A percentile compares a stretch with the other conserved stretches of the same genome.
phyloP scores from a whole-genome alignment of 768 basidiomycete genomes.

The Tylopilus rubrobrunneus region DNA sequence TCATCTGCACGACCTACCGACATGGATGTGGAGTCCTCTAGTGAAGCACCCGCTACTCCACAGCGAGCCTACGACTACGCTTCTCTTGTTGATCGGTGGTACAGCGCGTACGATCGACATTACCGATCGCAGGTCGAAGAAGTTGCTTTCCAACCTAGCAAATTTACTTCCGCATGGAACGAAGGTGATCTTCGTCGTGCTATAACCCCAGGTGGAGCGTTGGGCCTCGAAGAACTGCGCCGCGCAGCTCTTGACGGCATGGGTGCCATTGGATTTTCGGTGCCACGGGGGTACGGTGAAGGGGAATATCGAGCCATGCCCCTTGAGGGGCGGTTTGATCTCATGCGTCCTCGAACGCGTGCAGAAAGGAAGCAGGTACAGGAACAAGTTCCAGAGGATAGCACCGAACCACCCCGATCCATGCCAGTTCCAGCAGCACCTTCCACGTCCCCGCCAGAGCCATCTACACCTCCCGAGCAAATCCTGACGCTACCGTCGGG shows the following conservation, averaged over 20 bases:
- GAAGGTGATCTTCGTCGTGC: conserved; percentile 20
- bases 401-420: conserved; percentile 16
- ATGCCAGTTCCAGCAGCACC: conserved; percentile 6
- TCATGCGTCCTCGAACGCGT: conserved; percentile 53
- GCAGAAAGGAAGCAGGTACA: conserved; percentile 17
- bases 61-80: conserved; percentile 69
- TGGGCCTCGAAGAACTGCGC: conserved; percentile 41
- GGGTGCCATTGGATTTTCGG: conserved; percentile 10
- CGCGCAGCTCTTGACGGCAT: conserved; percentile 31
- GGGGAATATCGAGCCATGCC: conserved; percentile 82
- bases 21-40: conserved; percentile 26
- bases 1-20: conserved; percentile 32
- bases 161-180: conserved; percentile 78
- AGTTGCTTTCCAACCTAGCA: conserved; percentile 47
- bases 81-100: conserved; percentile 89
- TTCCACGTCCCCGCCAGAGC: conserved; percentile 11
- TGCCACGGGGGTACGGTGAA: conserved; percentile 36
- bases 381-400: not conserved
- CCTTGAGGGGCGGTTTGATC: conserved; percentile 81
- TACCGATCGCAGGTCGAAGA: conserved; percentile 59
- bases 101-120: conserved; percentile 81
- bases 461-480: conserved; percentile 39
- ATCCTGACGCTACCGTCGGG: conserved; percentile 27
- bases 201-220: conserved; percentile 17
- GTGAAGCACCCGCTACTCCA: conserved; percentile 8